phyloP scores from a whole-genome alignment of 345 rosid species.

The Euphorbia pulcherrima region DNA sequence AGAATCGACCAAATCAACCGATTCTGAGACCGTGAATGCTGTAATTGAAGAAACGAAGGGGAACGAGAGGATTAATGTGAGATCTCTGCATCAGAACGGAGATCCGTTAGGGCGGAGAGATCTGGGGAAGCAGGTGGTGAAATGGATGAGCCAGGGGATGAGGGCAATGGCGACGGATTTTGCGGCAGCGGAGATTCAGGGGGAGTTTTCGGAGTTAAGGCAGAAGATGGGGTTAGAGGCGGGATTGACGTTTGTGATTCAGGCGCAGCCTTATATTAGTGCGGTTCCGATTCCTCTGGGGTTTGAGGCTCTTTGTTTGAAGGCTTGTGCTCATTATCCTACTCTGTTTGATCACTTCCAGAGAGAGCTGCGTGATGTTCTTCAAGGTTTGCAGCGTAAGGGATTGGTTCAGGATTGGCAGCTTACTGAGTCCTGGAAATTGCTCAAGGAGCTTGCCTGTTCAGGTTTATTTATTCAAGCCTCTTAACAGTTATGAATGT shows the following conservation, averaged over 20 bases:
- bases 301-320: slow-evolving; percentile 71
- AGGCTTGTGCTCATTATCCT: slow-evolving; percentile 84
- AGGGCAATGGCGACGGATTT: slow-evolving; percentile 77
- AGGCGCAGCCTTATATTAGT: slow-evolving; percentile 80
- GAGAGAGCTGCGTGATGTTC: slow-evolving; percentile 77
- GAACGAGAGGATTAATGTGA: slow-evolving; percentile 26
- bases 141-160: slow-evolving; percentile 83
- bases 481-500: no score
- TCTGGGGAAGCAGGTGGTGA: slow-evolving; percentile 69
- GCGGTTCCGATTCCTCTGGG: slow-evolving; percentile 85
- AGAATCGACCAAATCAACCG: slow-evolving; percentile 3
- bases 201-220: slow-evolving; percentile 68
- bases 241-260: slow-evolving; percentile 82
- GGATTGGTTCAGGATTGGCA: slow-evolving; percentile 59
- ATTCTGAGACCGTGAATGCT: slow-evolving; percentile 1
- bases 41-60: slow-evolving; percentile 21
- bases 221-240: slow-evolving; percentile 60
- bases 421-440: slow-evolving; percentile 69
- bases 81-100: slow-evolving; percentile 60
- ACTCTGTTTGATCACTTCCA: slow-evolving; percentile 92
- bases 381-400: slow-evolving; percentile 56
- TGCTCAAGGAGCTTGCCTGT: slow-evolving; percentile 85
- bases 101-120: slow-evolving; percentile 78
- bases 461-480: slow-evolving; percentile 47
- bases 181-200: slow-evolving; percentile 66